A percentile compares a stretch with the other conserved stretches of the same genome.
phyloP scores from a whole-genome alignment of 257 asterid species.

The Ehretia macrophylla region DNA sequence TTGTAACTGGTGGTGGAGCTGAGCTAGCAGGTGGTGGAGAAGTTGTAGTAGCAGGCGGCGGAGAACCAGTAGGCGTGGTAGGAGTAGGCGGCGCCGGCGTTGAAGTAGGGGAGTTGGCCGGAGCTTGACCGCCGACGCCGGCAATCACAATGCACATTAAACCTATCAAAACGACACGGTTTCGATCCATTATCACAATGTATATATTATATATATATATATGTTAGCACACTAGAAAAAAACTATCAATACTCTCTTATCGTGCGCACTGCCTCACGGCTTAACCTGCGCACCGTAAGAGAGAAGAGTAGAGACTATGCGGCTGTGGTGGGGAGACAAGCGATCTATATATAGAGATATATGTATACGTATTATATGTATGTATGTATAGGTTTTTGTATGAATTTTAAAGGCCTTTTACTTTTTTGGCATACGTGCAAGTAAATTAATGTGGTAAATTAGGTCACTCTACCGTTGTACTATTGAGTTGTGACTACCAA shows the following conservation, averaged over 20 bases:
- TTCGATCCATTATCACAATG: constrained; percentile 35
- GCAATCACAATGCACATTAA: constrained; percentile 48
- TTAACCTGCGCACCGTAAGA: constrained; percentile 18
- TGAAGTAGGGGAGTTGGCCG: constrained; percentile 45
- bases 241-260: neutral
- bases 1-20: constrained; percentile 29
- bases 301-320: constrained; percentile 1
- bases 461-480: neutral
- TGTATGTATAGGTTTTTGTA: no score
- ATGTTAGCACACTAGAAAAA: no score
- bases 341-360: no score
- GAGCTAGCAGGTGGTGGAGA: constrained; percentile 34
- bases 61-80: constrained; percentile 29
- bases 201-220: neutral
- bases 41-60: constrained; percentile 36
- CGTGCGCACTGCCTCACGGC: constrained; percentile 14
- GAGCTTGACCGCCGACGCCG: constrained; percentile 58
- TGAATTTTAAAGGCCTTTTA: no score
- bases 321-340: constrained; percentile 4
- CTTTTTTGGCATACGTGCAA: no score
- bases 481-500: constrained; percentile 7
- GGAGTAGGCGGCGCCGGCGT: constrained; percentile 26
- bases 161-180: constrained; percentile 22
- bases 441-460: no score
- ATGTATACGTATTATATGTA: no score